Conservation (phyloP, 768 basidiomycete species). For the Tremella yokohamensis region DNA sequence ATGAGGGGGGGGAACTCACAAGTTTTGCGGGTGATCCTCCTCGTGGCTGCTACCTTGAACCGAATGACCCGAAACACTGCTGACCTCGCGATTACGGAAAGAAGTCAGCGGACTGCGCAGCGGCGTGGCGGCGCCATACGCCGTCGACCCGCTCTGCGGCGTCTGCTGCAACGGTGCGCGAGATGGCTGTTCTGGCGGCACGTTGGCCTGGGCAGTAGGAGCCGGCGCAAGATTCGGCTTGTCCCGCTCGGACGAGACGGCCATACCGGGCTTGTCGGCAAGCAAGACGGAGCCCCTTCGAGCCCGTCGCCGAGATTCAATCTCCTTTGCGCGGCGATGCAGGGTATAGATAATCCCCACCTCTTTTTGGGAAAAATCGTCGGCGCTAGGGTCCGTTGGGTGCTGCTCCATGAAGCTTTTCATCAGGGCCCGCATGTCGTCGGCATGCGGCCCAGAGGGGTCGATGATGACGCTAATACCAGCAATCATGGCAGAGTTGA, state of each 20-base stretch:
- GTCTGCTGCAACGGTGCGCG: background rate
- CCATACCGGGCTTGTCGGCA: too few species aligned
- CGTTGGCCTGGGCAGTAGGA: too few species aligned
- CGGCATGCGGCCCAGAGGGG: conserved; percentile 36
- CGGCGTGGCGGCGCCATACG: background rate
- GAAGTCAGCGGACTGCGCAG: background rate
- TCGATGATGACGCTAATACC: conserved; percentile 47
- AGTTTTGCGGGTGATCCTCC: conserved; percentile 45
- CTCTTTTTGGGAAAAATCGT: conserved; percentile 48
- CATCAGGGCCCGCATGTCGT: conserved; percentile 46
- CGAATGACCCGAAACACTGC: too few species aligned
- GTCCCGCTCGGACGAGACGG: background rate
- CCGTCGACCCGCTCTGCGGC: background rate
- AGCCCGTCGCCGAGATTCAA: too few species aligned
- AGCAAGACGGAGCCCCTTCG: too few species aligned
- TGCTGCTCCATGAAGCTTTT: conserved; percentile 45
- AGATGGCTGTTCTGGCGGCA: conserved; percentile 3
- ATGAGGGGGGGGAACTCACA: conserved; percentile 23
- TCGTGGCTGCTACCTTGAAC: conserved; percentile 25
- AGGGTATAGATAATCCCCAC: conserved; percentile 35
- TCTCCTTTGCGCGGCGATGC: background rate
- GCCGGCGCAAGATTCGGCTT: too few species aligned
- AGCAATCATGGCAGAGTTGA: conserved; percentile 49
- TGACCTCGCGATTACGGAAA: too few species aligned
- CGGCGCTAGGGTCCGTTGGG: conserved; percentile 40